Conservation (phyloP, 2,329 filamentous ascomycete species). For the Trichoderma citrinoviride region DNA sequence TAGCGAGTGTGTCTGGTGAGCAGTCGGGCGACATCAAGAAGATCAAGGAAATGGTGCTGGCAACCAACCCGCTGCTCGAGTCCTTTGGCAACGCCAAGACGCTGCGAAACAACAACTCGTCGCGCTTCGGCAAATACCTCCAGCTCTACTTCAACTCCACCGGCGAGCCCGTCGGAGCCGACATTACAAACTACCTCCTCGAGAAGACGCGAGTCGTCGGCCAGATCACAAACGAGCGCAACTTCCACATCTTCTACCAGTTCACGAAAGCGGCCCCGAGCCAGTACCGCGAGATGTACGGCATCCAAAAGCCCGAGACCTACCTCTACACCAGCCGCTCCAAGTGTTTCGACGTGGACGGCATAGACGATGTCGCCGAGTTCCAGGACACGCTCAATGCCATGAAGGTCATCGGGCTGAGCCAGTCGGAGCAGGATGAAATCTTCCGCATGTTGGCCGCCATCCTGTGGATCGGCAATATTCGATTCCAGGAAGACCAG, state of each 20-base stretch:
- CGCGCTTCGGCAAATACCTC: conserved; percentile 95
- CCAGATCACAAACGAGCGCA: conserved; percentile 91
- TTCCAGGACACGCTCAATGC: conserved; percentile 88
- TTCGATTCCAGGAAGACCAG: conserved; percentile 87
- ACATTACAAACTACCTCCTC: conserved; percentile 96
- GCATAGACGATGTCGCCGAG: conserved; percentile 87
- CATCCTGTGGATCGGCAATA: conserved; percentile 91
- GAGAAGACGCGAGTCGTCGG: conserved; percentile 95
- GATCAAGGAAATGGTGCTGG: conserved; percentile 99
- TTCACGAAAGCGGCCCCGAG: conserved; percentile 93
- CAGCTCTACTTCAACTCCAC: conserved; percentile 92
- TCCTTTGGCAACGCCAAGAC: conserved; percentile 99
- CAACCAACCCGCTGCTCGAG: conserved; percentile 93
- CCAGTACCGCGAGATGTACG: conserved; percentile 81
- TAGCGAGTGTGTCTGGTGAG: conserved; percentile 91
- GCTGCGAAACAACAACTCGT: conserved; percentile 97
- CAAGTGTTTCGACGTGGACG: conserved; percentile 90
- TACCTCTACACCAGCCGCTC: conserved; percentile 93
- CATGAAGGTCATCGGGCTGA: conserved; percentile 90
- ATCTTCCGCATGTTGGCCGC: conserved; percentile 94
- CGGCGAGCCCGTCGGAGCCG: conserved; percentile 90
- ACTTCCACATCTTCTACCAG: conserved; percentile 99
- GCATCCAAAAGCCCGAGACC: conserved; percentile 85
- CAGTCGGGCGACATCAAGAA: conserved; percentile 83
- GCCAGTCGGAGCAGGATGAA: conserved; percentile 85